These are phyloP conservation scores for Gonapodya sp. DNA, from an alignment of 192 early-diverging fungal species.

Conservation along the genomic window DNA sequence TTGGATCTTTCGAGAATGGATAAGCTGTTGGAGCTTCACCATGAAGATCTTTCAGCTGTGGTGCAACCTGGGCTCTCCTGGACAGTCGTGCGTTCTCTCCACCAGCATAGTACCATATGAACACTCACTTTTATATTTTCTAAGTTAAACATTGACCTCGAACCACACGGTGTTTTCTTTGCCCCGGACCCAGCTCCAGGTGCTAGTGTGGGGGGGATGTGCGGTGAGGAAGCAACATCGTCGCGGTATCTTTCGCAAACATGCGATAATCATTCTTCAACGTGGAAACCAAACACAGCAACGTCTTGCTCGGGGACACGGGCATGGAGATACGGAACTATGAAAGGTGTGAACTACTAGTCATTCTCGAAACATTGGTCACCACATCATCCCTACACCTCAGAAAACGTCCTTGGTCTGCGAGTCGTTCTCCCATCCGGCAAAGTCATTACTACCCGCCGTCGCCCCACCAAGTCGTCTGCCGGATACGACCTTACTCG, in stretches of 20 bases:
- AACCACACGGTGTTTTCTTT: conserved; percentile 45
- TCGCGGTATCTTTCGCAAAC: background rate
- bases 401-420: conserved; percentile 30
- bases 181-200: conserved; percentile 43
- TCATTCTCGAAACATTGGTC: background rate
- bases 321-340: conserved; percentile 26
- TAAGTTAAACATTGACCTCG: conserved; percentile 28
- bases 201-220: conserved; percentile 58
- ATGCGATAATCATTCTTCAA: background rate
- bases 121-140: background rate
- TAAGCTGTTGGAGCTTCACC: conserved; percentile 38
- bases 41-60: conserved; percentile 45
- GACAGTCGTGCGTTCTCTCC: conserved; percentile 36
- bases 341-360: conserved; percentile 17
- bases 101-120: background rate
- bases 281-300: background rate
- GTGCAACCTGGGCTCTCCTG: conserved; percentile 55
- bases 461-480: conserved; percentile 21
- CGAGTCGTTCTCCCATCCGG: conserved; percentile 33
- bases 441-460: conserved; percentile 31
- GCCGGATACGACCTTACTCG: conserved; percentile 8
- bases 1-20: conserved; percentile 46
- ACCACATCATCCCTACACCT: background rate
- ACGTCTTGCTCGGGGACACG: conserved; percentile 38
- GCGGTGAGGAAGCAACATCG: conserved; percentile 18